Evolutionary conservation across 2,329 filamentous ascomycete species (phyloP).

Genomic region (Ophiostoma pallidulum): DNA sequence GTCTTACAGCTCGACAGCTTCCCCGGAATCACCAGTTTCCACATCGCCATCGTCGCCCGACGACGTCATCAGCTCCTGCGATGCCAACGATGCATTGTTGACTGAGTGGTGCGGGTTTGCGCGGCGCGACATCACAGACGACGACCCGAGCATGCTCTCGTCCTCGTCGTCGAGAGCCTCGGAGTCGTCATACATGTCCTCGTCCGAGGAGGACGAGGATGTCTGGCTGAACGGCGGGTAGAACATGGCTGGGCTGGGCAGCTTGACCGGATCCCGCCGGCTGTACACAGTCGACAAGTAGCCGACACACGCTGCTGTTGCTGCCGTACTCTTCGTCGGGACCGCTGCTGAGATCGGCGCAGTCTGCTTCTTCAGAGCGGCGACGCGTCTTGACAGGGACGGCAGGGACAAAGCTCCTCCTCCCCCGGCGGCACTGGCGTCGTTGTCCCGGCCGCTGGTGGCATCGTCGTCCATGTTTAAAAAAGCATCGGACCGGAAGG

Average conservation of each 20-base stretch:
- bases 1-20: constrained; percentile 4
- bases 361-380: constrained; percentile 18
- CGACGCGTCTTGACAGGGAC: constrained; percentile 33
- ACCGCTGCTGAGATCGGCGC: constrained; percentile 10
- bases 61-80: constrained; percentile 25
- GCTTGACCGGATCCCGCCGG: constrained; percentile 35
- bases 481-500: constrained; percentile 11
- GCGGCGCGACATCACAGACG: constrained; percentile 25
- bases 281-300: constrained; percentile 36
- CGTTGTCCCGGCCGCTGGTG: background rate
- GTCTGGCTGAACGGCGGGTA: constrained; percentile 38
- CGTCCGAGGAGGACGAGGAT: constrained; percentile 19
- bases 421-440: constrained; percentile 9
- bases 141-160: constrained; percentile 23
- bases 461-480: background rate
- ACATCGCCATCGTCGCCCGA: constrained; percentile 31
- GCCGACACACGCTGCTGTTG: constrained; percentile 32
- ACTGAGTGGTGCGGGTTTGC: constrained; percentile 32
- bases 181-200: constrained; percentile 22
- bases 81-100: constrained; percentile 28
- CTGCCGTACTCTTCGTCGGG: background rate
- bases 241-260: constrained; percentile 45
- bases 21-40: constrained; percentile 5
- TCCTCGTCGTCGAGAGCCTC: constrained; percentile 26
- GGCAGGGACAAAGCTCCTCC: constrained; percentile 23